Evolutionary conservation across 495 filamentous ascomycete genomes (phyloP).

Genomic region (Penicillium daleae): DNA sequence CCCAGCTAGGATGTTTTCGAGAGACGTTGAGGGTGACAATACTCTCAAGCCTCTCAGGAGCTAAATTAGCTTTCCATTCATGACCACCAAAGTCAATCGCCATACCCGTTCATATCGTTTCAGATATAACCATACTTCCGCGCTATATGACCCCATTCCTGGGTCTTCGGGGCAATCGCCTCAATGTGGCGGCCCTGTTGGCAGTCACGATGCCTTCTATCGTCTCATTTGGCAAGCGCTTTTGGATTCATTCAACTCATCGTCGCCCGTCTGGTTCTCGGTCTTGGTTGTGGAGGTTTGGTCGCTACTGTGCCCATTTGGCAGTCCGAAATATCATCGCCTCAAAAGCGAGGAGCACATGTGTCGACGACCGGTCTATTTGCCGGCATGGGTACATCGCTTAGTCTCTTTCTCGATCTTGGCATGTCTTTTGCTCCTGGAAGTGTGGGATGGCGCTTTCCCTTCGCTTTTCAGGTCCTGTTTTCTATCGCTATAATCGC

Average conservation of each 20-base stretch:
- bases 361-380: slow-evolving; percentile 40
- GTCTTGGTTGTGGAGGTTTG: slow-evolving; percentile 58
- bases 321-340: slow-evolving; percentile 48
- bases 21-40: neutral
- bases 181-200: slow-evolving; percentile 25
- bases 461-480: slow-evolving; percentile 48
- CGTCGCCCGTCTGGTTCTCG: slow-evolving; percentile 45
- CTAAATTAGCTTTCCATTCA: neutral
- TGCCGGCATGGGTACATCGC: slow-evolving; percentile 54
- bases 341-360: slow-evolving; percentile 40
- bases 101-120: neutral
- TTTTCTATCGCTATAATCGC: slow-evolving; percentile 57
- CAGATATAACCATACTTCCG: neutral
- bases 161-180: slow-evolving; percentile 28
- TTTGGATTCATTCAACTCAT: slow-evolving; percentile 31
- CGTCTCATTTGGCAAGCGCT: slow-evolving; percentile 43
- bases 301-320: slow-evolving; percentile 47
- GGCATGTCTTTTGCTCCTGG: slow-evolving; percentile 46
- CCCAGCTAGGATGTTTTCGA: neutral
- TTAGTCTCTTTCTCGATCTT: slow-evolving; percentile 44
- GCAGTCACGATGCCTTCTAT: slow-evolving; percentile 38
- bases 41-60: neutral
- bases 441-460: slow-evolving; percentile 50
- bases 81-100: neutral
- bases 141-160: slow-evolving; percentile 19